Conservation (phyloP, 257 asterid genomes). For the Apocynum venetum region DNA sequence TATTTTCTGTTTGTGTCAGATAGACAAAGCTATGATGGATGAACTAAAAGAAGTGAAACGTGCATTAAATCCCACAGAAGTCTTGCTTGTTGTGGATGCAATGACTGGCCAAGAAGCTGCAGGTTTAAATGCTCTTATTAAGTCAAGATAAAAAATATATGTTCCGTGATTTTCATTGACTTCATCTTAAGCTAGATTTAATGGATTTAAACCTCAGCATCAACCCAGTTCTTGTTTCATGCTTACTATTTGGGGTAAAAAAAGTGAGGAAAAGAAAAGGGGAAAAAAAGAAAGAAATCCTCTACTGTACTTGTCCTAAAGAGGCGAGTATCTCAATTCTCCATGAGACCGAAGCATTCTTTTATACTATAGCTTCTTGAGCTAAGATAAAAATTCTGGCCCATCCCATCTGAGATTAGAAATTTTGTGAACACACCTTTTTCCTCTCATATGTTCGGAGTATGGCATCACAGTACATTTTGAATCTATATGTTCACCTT, state of each 20-base stretch:
- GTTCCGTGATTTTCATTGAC: not conserved
- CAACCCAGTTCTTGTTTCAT: not conserved
- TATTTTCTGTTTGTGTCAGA: constrained; percentile 42
- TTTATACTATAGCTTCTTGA: not conserved
- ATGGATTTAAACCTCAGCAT: not conserved
- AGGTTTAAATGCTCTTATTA: constrained; percentile 39
- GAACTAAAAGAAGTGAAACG: constrained; percentile 89
- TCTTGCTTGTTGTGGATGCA: constrained; percentile 96
- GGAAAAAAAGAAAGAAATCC: not conserved
- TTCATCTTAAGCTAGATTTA: not conserved
- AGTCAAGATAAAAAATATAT: not conserved
- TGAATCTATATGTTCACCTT: not conserved
- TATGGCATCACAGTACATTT: not conserved
- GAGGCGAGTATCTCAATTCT: not conserved
- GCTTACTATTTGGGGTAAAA: not conserved
- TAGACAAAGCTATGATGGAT: constrained; percentile 93
- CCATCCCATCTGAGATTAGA: not conserved
- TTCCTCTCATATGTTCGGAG: not conserved
- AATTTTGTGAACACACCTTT: not conserved
- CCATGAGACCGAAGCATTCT: not conserved
- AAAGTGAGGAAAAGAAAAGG: not conserved
- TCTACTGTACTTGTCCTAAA: not conserved
- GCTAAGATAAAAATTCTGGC: not conserved
- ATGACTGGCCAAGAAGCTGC: constrained; percentile 99
- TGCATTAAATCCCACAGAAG: constrained; percentile 82